Base-by-base conservation (phyloP, 495 filamentous ascomycete species). In the Penicillium malachiteum region DNA sequence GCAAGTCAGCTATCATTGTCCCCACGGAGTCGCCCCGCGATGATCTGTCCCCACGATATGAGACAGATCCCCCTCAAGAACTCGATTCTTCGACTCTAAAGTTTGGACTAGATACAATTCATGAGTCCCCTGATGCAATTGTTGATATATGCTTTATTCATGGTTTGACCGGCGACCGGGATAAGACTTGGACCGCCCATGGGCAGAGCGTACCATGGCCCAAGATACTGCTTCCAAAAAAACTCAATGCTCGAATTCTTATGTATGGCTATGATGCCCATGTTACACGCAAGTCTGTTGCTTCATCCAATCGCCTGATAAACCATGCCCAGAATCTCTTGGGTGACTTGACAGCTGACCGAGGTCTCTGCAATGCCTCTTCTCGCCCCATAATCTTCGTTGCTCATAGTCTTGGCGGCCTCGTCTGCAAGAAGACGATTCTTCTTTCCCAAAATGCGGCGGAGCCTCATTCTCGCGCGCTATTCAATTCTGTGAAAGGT, bases 121-220 rank as follows among this genome's bases (percentile, higher is more conserved):
- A 63, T n/a, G 57, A 64, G 14, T 55, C 48, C 18, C 43, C 48
- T 8, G 50, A 62, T 55, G 60, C 59, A 14, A 48, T 37, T 12
- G 51, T 71, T 18, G 66, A 68, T 48, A 70, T 73, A 39, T 52
- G 53, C 48, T 73, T 73, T 55, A 52, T 71, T 43, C 69, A 71
- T 44, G 71, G 71, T 9, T 52, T 73, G 31, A 68, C 57, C 5
- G 71, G 67, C 3, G 50, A 69, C 35, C 55, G 57, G 32, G 54
- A 67, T 1, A 58, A 38, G 11, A 71, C 71, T 17, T 73, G 67
- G 71, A 64, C 56, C 10, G 55, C 55, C 30, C 12, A 42, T 16
- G 55, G 57, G 14, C 50, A 57, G 13, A 30, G 46, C 16, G 33
- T 5, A 13, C 55, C 61, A 3, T 71, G 68, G 68, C 70, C 70